Evolutionary conservation across 192 early-diverging fungal species (phyloP), one percentile per base, ranked within the genome.

Genomic region (Helicostylum pulchrum): DNA sequence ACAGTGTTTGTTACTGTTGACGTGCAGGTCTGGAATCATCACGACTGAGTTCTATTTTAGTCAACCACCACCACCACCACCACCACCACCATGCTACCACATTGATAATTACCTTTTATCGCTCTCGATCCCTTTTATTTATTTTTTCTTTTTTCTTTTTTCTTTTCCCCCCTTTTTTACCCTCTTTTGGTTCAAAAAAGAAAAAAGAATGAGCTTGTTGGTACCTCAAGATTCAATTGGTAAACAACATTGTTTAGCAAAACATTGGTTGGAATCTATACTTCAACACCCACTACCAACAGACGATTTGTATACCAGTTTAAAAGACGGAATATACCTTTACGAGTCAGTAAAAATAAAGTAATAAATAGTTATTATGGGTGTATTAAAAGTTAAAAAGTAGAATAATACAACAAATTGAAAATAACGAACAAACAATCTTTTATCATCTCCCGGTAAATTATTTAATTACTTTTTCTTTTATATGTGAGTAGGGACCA

Each of bases 281-380:
- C 43, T 68, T 15, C 42, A 51, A 15, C 52, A 68, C 19, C 30
- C 43, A 61, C 59, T 93, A n/a, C 81, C 85, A 7, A 75, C 78
- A 12, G 69, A 68, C 42, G 83, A 85, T 59, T 75, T 93, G 19
- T 81, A 82, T 21, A 71, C 75, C n/a, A 78, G 80, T 20, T 78
- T 93, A 10, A 81, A 83, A 57, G 88, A 90, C 54, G 91, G 91
- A 31, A 84, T 90, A 4, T 73, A 90, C 9, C 80, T 93, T 21
- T 93, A 90, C 76, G 75, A 72, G 85, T 87, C 73, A 69, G 76
- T 68, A 57, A 55, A 44, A 20, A 53, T 21, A 39, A 45, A 64
- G 43, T 82, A 81, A 20, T 53, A 91, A n/a, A 85, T 87, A 68
- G 90, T 90, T 74, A 79, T 73, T 51, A 63, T 91, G 31, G 65